Percentiles rank a stretch among this genome's conserved stretches.
Evolutionary conservation across 306 rosid species (phyloP).

Genomic region (Cicer pinnatifidum): DNA sequence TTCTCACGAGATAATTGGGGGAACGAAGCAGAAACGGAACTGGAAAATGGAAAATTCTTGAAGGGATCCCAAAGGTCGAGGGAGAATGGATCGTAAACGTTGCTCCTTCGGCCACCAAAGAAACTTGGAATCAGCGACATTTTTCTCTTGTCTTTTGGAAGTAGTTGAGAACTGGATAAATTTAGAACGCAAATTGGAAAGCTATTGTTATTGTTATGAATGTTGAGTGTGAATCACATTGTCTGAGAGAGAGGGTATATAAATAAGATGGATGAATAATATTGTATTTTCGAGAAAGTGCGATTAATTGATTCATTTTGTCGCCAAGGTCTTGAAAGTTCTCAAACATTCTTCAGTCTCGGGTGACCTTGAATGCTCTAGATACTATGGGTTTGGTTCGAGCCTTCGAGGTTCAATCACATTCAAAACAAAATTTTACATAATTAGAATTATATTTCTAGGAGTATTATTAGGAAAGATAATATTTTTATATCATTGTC

Average conservation of each 20-base stretch:
- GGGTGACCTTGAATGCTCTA: no score
- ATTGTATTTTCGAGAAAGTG: background rate
- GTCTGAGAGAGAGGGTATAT: background rate
- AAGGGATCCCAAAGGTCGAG: conserved; percentile 50
- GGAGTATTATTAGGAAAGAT: no score
- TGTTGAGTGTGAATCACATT: background rate
- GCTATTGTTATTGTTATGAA: background rate
- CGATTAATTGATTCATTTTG: background rate
- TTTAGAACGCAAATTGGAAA: background rate
- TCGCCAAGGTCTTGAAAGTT: no score
- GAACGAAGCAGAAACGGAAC: conserved; percentile 26
- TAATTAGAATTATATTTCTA: no score
- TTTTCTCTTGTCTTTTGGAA: background rate
- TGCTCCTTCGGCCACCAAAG: conserved; percentile 48
- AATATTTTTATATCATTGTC: no score
- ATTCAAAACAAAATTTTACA: no score
- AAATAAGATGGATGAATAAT: background rate
- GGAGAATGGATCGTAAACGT: conserved; percentile 44
- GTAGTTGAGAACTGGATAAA: background rate
- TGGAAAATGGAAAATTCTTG: conserved; percentile 35
- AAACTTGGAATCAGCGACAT: conserved; percentile 53
- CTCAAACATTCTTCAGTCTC: no score
- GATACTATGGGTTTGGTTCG: no score
- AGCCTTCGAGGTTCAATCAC: no score
- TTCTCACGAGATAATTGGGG: conserved; percentile 36